Percentiles rank a stretch among this genome's conserved stretches.
Conservation (phyloP, 1,284 basidiomycete species). For the Polyporus tsugae region DNA sequence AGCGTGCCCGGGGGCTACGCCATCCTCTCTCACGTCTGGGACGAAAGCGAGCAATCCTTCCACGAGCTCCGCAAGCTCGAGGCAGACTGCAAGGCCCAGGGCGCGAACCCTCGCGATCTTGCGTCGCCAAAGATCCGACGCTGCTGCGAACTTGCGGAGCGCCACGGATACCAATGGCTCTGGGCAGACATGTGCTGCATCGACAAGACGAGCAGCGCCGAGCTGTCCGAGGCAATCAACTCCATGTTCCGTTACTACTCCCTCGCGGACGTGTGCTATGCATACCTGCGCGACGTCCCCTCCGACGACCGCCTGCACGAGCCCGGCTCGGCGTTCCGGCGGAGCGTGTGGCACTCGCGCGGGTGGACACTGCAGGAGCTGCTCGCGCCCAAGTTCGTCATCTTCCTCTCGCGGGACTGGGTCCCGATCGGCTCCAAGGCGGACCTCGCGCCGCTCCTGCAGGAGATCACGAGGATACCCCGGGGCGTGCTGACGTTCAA, state of each 20-base stretch:
- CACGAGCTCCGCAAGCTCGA: neutral
- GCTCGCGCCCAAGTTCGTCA: slow-evolving; percentile 1
- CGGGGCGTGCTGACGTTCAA: neutral
- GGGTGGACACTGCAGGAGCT: neutral
- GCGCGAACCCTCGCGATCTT: slow-evolving; percentile 6
- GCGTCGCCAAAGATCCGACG: slow-evolving; percentile 6
- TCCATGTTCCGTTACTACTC: slow-evolving; percentile 9
- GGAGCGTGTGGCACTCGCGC: neutral
- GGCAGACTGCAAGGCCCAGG: neutral
- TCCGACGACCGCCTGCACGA: neutral
- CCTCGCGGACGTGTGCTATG: slow-evolving; percentile 7
- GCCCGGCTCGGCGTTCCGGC: neutral
- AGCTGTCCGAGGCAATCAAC: slow-evolving; percentile 3
- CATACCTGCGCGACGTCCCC: slow-evolving; percentile 9
- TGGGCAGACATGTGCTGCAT: slow-evolving; percentile 12
- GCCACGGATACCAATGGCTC: slow-evolving; percentile 7
- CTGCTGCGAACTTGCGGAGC: slow-evolving; percentile 6
- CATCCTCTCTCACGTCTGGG: slow-evolving; percentile 7
- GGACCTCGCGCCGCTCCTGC: neutral
- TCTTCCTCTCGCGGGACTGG: neutral
- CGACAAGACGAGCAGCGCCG: slow-evolving; percentile 8
- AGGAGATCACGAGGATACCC: neutral
- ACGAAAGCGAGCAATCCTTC: slow-evolving; percentile 3
- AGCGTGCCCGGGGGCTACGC: slow-evolving; percentile 6
- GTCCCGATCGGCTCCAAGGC: neutral